These are phyloP conservation scores for Musa acuminata DNA, from an alignment of 176 grass and related monocot genomes.

Conservation along the genomic window DNA sequence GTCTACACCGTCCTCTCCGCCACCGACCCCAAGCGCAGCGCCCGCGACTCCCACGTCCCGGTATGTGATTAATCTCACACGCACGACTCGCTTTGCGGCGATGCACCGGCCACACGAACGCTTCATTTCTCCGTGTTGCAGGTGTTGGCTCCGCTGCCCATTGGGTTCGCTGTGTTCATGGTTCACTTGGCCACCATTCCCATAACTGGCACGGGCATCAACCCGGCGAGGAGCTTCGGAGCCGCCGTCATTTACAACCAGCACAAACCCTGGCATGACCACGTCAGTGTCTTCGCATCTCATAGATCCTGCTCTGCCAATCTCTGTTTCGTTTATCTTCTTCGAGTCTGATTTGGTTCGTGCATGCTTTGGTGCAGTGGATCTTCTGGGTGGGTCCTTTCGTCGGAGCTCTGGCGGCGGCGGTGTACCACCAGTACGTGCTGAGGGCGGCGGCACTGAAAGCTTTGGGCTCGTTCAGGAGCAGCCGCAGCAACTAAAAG, in stretches of 20 bases:
- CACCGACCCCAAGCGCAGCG: constrained; percentile 84
- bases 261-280: constrained; percentile 45
- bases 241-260: constrained; percentile 62
- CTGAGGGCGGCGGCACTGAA: constrained; percentile 41
- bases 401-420: constrained; percentile 47
- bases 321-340: no score
- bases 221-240: constrained; percentile 81
- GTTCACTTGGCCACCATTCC: constrained; percentile 87
- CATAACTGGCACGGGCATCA: constrained; percentile 85
- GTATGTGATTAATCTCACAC: not conserved
- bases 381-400: constrained; percentile 86
- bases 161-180: constrained; percentile 80
- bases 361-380: constrained; percentile 33
- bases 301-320: not conserved
- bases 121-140: not conserved
- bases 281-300: constrained; percentile 22
- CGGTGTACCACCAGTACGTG: constrained; percentile 60
- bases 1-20: constrained; percentile 73
- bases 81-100: no score
- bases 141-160: constrained; percentile 71
- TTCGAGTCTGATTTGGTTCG: not conserved
- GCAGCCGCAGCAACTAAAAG: constrained; percentile 15
- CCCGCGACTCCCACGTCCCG: constrained; percentile 74
- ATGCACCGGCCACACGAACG: no score
- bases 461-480: constrained; percentile 52